These are phyloP conservation scores for Olyra latifolia DNA, from an alignment of 176 grass and related monocot genomes.

Conservation along the genomic window DNA sequence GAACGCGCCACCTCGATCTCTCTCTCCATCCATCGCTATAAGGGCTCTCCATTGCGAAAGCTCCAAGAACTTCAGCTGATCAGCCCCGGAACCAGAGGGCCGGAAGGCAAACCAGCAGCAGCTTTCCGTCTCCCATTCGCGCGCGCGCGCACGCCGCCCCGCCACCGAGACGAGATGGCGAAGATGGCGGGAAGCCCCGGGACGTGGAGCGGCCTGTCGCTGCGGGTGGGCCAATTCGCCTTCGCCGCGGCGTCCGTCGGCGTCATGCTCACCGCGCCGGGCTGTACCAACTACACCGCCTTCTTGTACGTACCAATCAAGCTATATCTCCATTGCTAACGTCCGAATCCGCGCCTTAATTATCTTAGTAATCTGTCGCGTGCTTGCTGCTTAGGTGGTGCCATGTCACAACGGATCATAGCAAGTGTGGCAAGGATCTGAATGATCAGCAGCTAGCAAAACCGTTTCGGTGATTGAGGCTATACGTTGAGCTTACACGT, in stretches of 20 bases:
- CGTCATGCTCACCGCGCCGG: constrained; percentile 67
- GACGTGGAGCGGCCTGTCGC: constrained; percentile 71
- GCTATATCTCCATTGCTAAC: not conserved
- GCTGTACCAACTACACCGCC: constrained; percentile 90
- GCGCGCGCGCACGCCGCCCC: no score
- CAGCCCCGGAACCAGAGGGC: no score
- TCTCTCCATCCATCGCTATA: no score
- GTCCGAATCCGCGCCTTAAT: not conserved
- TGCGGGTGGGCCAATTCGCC: constrained; percentile 68
- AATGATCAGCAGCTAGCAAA: not conserved
- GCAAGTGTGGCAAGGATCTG: not conserved
- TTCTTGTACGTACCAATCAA: constrained; percentile 72
- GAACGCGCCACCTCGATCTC: no score
- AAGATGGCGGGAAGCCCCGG: constrained; percentile 75
- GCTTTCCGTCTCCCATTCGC: no score
- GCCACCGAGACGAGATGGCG: no score
- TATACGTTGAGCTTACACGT: not conserved
- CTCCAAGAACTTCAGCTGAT: no score
- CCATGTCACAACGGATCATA: not conserved
- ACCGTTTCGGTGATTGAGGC: not conserved
- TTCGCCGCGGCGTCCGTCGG: constrained; percentile 83
- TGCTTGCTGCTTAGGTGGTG: not conserved
- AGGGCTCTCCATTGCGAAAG: no score
- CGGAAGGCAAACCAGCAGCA: no score
- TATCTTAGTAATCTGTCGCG: not conserved